Percentiles rank a stretch among this genome's conserved stretches.
phyloP scores from a whole-genome alignment of 106 monocot species.

The Narthecium ossifragum region DNA sequence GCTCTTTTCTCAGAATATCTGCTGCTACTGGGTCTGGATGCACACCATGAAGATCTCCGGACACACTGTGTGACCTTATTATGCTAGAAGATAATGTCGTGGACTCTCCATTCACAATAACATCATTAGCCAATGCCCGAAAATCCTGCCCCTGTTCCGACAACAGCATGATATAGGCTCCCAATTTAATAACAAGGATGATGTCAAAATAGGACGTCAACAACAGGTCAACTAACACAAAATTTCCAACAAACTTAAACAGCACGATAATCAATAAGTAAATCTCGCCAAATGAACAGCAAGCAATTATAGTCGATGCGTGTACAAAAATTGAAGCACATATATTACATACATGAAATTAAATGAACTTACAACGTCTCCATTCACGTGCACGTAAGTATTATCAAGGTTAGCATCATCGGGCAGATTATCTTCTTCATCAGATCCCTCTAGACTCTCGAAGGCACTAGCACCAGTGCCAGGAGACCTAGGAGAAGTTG shows the following conservation, averaged over 20 bases:
- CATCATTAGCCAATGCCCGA: slow-evolving; percentile 43
- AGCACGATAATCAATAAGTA: too few relatives aligned
- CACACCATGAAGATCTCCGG: slow-evolving; percentile 85
- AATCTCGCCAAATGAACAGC: background rate
- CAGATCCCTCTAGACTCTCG: slow-evolving; percentile 79
- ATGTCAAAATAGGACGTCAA: slow-evolving; percentile 27
- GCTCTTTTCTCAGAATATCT: slow-evolving; percentile 93
- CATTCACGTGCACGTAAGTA: slow-evolving; percentile 48
- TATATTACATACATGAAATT: background rate
- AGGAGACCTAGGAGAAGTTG: slow-evolving; percentile 85
- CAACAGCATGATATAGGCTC: too few relatives aligned
- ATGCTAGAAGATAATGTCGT: slow-evolving; percentile 52
- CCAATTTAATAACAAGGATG: too few relatives aligned
- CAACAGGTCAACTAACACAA: slow-evolving; percentile 33
- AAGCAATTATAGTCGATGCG: background rate
- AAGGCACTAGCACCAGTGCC: slow-evolving; percentile 63
- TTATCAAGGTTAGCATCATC: slow-evolving; percentile 45
- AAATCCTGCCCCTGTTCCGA: too few relatives aligned
- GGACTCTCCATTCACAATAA: slow-evolving; percentile 48
- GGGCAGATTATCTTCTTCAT: slow-evolving; percentile 50
- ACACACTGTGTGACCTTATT: slow-evolving; percentile 83
- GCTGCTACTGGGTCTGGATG: slow-evolving; percentile 93
- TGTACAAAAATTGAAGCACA: background rate
- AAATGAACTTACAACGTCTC: slow-evolving; percentile 54
- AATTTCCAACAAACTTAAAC: background rate